Evolutionary conservation across 176 grass and related monocot species (phyloP), one percentile per base, ranked within the genome.

Genomic region (Aegilops sharonensis): DNA sequence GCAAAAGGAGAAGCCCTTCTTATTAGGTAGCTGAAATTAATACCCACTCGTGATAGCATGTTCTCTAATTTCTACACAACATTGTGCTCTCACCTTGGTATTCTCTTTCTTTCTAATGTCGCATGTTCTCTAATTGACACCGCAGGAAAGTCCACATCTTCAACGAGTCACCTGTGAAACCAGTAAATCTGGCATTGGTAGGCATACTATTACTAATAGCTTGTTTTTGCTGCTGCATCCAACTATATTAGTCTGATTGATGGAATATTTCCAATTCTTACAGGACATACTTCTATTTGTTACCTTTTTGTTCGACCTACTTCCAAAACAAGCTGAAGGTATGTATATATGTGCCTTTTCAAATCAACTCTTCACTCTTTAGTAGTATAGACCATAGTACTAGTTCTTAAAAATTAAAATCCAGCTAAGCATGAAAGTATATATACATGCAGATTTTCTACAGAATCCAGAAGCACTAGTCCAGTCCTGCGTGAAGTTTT

Each of bases 231-330:
- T 89, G 50, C 5, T 40, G 9, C 63, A 67, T 42, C 61, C 30
- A 80, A 76, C 54, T 87, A 57, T 57, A 27, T 77, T 63, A 45
- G 8, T 89, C 48, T 61, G 57, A 78, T 11, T 79, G 18, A n/a
- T 85, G 70, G 60, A 79, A 92, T 37, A n/a, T 14, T 14, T 60
- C 32, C 35, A 81, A 86, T 93, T 80, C 66, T 87, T 93, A 70
- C 93, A 98, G 93, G 81, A 93, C 48, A 81, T 93, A 68, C 89
- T 95, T 45, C 86, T 78, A 23, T 81, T 90, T 20, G 70, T 89
- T 45, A 75, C 91, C 43, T 56, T 12, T 31, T 83, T 95, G 63
- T 78, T 95, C 47, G 90, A 98, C 80, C 84, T 48, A 40, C 90
- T 98, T 45, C 93, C 93, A 9, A 93, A 87, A 73, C 36, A 84